Conservation (phyloP, 768 basidiomycete genomes). For the Leucosporidium scottii region DNA sequence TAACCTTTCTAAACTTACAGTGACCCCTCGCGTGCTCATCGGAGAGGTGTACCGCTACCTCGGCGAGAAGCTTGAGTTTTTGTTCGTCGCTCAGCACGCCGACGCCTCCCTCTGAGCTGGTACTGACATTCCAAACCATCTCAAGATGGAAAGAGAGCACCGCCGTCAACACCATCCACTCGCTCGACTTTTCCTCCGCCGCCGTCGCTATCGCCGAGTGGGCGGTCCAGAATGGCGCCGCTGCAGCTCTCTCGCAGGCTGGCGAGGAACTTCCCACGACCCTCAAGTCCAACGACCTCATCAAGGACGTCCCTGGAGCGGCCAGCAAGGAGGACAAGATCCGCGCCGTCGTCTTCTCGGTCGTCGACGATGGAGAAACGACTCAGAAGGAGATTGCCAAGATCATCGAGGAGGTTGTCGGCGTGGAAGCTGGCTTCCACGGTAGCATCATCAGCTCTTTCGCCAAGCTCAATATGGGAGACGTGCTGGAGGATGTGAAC, state of each 20-base stretch:
- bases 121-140: neutral
- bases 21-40: conserved; percentile 12
- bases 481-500: conserved; percentile 32
- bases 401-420: conserved; percentile 20
- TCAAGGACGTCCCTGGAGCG: conserved; percentile 6
- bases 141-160: conserved; percentile 25
- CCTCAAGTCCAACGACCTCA: conserved; percentile 18
- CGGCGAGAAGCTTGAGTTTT: conserved; percentile 31
- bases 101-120: no score
- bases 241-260: conserved; percentile 8
- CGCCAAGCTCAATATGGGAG: conserved; percentile 31
- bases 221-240: conserved; percentile 7
- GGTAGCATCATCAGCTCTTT: conserved; percentile 26
- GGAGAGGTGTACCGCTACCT: conserved; percentile 31
- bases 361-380: conserved; percentile 27
- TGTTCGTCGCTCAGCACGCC: conserved; percentile 10
- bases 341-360: conserved; percentile 25
- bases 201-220: conserved; percentile 16
- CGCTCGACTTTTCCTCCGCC: conserved; percentile 21
- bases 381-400: conserved; percentile 26
- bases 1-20: neutral
- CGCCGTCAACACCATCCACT: conserved; percentile 27
- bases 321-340: conserved; percentile 17
- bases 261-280: conserved; percentile 12
- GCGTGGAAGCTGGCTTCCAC: conserved; percentile 31